Evolutionary conservation across 441 rosid genomes (phyloP), one percentile per base, ranked within the genome.

Genomic region (Theobroma grandiflorum): DNA sequence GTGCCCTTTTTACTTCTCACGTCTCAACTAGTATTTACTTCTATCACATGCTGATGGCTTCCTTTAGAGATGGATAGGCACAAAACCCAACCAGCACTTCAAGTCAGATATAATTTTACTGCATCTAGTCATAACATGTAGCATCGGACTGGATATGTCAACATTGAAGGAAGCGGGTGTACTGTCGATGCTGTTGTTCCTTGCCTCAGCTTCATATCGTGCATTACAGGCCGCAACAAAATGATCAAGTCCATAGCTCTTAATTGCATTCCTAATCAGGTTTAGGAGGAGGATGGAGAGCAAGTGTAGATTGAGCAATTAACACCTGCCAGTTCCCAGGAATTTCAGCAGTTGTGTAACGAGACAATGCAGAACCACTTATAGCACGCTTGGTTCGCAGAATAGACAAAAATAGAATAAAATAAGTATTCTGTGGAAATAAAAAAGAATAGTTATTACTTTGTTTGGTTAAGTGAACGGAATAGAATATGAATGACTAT

Each of bases 71-170:
- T 79, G 77, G 85, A 64, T 66, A 26, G 87, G 87, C n/a, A 80
- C 79, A 22, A 84, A 76, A 18, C 84, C 88, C 38, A 81, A 61
- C 53, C 69, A 47, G 72, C 66, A 70, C 59, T 83, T 71, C 82
- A 85, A 63, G 31, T 72, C 57, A 18, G 66, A 55, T 12, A 86
- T 82, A 20, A 84, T 83, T 14, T 84, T 81, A 16, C 77, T 81
- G 86, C 84, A 84, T 72, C 86, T 82, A n/a, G 78, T 68, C 76
- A 80, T 18, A 47, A 82, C 85, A 80, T n/a, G 76, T 53, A 80
- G 43, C 86, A 78, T 84, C 81, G 80, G 85, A 74, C 79, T 67
- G 0, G 89, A 82, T 26, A 80, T 68, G 66, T 86, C 86, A 22
- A 73, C 68, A 69, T 74, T 38, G 62, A 6, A 18, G 10, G 76